Evolutionary conservation across 2,329 filamentous ascomycete genomes (phyloP).

Genomic region (Penicillium sp.): DNA sequence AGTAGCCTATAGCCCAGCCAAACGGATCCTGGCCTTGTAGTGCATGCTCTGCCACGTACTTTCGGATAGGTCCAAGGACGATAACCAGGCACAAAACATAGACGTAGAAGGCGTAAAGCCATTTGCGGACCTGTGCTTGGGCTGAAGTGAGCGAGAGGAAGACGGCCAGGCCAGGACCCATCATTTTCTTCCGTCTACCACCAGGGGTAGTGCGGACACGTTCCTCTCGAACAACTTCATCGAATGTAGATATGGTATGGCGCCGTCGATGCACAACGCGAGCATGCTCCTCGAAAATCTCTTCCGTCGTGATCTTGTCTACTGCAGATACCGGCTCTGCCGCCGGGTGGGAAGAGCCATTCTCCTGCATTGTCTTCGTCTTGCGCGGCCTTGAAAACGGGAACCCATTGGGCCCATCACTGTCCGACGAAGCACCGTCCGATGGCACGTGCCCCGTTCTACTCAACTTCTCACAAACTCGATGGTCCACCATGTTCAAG

Average conservation of each 20-base stretch:
- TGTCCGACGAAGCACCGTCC: slow-evolving; percentile 33
- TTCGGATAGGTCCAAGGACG: slow-evolving; percentile 62
- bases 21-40: slow-evolving; percentile 69
- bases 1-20: slow-evolving; percentile 83
- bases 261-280: slow-evolving; percentile 22
- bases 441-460: slow-evolving; percentile 25
- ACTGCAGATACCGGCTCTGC: slow-evolving; percentile 16
- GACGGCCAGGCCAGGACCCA: slow-evolving; percentile 57
- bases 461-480: slow-evolving; percentile 45
- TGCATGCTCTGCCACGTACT: slow-evolving; percentile 59
- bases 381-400: slow-evolving; percentile 31
- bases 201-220: slow-evolving; percentile 47
- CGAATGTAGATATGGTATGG: slow-evolving; percentile 48
- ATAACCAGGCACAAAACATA: slow-evolving; percentile 60
- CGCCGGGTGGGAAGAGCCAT: slow-evolving; percentile 10
- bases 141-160: slow-evolving; percentile 71
- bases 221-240: slow-evolving; percentile 24
- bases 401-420: slow-evolving; percentile 26
- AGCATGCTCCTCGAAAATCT: slow-evolving; percentile 18
- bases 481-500: slow-evolving; percentile 36
- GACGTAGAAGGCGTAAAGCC: slow-evolving; percentile 71
- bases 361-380: slow-evolving; percentile 19
- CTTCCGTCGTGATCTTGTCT: slow-evolving; percentile 21
- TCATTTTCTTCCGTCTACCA: slow-evolving; percentile 57
- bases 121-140: slow-evolving; percentile 69